A percentile compares a stretch with the other conserved stretches of the same genome.
These are phyloP conservation scores for Hyaloscypha bicolor DNA, from an alignment of 495 filamentous ascomycete genomes.

Conservation along the genomic window DNA sequence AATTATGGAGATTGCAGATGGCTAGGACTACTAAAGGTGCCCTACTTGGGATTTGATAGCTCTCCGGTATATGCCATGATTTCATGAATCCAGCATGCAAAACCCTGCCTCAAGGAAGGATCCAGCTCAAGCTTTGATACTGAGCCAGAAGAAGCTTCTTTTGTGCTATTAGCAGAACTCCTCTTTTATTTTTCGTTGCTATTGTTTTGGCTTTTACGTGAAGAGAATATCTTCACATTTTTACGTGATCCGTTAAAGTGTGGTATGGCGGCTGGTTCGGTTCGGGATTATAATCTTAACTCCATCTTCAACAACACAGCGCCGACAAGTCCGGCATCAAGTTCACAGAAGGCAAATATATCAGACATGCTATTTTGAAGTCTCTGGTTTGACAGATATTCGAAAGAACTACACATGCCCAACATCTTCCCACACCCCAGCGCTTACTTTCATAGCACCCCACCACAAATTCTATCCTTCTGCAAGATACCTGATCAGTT, in stretches of 20 bases:
- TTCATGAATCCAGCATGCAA: neutral
- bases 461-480: neutral
- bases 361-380: too few species aligned
- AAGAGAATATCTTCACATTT: neutral
- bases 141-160: neutral
- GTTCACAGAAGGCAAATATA: neutral
- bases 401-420: neutral
- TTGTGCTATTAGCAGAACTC: neutral
- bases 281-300: constrained; percentile 5
- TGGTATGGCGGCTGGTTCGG: neutral
- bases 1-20: constrained; percentile 43
- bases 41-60: constrained; percentile 32
- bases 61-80: neutral
- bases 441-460: neutral
- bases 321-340: neutral
- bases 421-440: neutral
- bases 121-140: neutral
- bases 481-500: neutral
- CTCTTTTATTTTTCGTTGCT: neutral
- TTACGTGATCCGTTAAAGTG: too few species aligned
- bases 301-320: constrained; percentile 4
- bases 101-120: neutral
- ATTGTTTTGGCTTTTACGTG: neutral
- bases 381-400: too few species aligned
- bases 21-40: constrained; percentile 38